These are phyloP conservation scores for Boletus sp. DNA, from an alignment of 768 basidiomycete species.

Conservation along the genomic window DNA sequence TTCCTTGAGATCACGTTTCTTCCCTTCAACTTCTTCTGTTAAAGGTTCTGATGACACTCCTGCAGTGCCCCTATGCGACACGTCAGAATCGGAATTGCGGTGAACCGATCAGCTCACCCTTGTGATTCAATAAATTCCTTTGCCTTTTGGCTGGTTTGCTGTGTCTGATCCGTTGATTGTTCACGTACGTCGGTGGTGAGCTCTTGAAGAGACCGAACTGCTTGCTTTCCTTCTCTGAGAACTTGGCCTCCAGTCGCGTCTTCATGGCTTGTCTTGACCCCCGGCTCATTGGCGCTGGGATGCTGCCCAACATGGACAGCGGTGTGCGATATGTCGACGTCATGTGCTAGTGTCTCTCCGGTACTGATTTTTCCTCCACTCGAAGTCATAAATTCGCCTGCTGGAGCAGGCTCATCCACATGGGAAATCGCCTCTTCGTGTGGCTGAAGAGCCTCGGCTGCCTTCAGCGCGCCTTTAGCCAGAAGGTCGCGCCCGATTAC, in stretches of 20 bases:
- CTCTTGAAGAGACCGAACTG: constrained; percentile 16
- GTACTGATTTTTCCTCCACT: constrained; percentile 41
- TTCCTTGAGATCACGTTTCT: constrained; percentile 34
- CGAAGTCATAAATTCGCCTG: constrained; percentile 60
- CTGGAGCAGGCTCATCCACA: constrained; percentile 69
- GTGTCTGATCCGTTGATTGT: constrained; percentile 8
- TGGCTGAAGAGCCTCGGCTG: constrained; percentile 68
- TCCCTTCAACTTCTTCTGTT: constrained; percentile 35
- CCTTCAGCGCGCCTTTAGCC: constrained; percentile 68
- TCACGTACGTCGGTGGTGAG: neutral
- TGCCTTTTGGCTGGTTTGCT: constrained; percentile 1
- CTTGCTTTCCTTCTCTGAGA: constrained; percentile 14
- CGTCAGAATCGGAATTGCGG: neutral
- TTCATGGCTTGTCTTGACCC: constrained; percentile 30
- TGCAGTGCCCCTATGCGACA: constrained; percentile 22
- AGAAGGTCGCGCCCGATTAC: constrained; percentile 83
- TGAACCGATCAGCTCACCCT: constrained; percentile 11
- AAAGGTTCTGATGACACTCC: constrained; percentile 10
- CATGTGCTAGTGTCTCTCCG: constrained; percentile 48
- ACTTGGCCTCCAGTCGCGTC: constrained; percentile 31
- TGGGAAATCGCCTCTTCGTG: constrained; percentile 54
- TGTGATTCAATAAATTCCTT: constrained; percentile 4
- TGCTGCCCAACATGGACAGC: constrained; percentile 47
- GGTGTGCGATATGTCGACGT: constrained; percentile 45
- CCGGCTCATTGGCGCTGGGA: constrained; percentile 47